Evolutionary conservation across 2,329 filamentous ascomycete genomes (phyloP), one percentile per base, ranked within the genome.

Genomic region (Bipolaris zeicola): DNA sequence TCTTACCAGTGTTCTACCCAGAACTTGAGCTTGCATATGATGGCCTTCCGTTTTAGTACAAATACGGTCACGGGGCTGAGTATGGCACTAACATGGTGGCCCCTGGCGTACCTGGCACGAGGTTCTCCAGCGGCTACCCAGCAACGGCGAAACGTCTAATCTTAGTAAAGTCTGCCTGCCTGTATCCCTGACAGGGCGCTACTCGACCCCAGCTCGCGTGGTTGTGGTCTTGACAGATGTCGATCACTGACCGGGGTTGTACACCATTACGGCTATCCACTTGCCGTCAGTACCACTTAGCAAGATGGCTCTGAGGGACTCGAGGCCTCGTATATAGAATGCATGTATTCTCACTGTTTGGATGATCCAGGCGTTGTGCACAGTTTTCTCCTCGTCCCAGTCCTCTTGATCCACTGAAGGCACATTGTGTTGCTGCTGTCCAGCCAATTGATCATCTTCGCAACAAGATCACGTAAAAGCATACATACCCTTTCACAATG

Each of bases 401-500:
- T 31, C 22, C 22, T 18, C 28, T 50, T 37, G 13, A 16, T 10
- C 11, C 7, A 10, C 38, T 36, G 28, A 36, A 28, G n/a, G 10
- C 7, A 24, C 34, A 16, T 34, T 26, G 45, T 38, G 20, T 16
- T 43, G 11, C 14, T 52, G 37, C 39, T 36, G 31, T n/a, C 16
- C 44, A 41, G 31, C 24, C 16, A 20, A 43, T 36, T 5, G 11
- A 20, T 6, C 8, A 18, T 6, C 5, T 13, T 10, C 6, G 2
- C n/a, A 14, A 46, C n/a, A 33, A 28, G 41, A 16, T 2, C 31
- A 28, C 36, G 52, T 47, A 20, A 55, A 57, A 33, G 4, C 24
- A 44, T 20, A 51, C 31, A 67, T 60, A 61, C 51, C 11, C 16
- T 20, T 33, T 39, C 16, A 61, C 61, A 3, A 52, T 67, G 16